phyloP scores from a whole-genome alignment of 176 grass and related monocot genomes.

The Aegilops sharonensis region DNA sequence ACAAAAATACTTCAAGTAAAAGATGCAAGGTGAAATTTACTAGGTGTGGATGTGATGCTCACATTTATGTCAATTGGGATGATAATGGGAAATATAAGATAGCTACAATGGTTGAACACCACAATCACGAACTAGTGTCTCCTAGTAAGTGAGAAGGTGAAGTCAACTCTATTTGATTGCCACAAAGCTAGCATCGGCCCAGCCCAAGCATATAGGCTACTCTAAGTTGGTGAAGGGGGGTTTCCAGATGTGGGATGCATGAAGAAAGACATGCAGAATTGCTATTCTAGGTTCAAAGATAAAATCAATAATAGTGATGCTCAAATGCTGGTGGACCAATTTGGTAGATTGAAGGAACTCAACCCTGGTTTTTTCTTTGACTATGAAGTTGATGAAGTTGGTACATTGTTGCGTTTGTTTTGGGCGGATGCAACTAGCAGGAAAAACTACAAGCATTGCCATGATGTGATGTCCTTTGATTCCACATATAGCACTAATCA shows the following conservation, averaged over 20 bases:
- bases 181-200: conserved; percentile 15
- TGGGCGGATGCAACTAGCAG: too few species aligned
- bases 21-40: not conserved
- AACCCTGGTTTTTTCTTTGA: not conserved
- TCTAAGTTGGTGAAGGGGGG: not conserved
- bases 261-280: not conserved
- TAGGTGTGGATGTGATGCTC: conserved; percentile 17
- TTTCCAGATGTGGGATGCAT: not conserved
- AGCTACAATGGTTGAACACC: too few species aligned
- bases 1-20: not conserved
- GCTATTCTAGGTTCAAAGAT: not conserved
- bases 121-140: too few species aligned
- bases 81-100: not conserved
- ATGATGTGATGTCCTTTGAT: too few species aligned
- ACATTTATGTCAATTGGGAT: not conserved
- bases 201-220: not conserved
- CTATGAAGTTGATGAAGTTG: not conserved
- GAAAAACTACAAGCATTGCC: too few species aligned
- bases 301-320: not conserved
- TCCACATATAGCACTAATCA: too few species aligned
- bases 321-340: not conserved
- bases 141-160: not conserved
- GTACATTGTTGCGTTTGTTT: too few species aligned
- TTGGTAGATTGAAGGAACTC: not conserved
- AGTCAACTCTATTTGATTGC: not conserved